Evolutionary conservation across 2,329 filamentous ascomycete species (phyloP), one percentile per base, ranked within the genome.

Genomic region (Apiospora phragmitis): DNA sequence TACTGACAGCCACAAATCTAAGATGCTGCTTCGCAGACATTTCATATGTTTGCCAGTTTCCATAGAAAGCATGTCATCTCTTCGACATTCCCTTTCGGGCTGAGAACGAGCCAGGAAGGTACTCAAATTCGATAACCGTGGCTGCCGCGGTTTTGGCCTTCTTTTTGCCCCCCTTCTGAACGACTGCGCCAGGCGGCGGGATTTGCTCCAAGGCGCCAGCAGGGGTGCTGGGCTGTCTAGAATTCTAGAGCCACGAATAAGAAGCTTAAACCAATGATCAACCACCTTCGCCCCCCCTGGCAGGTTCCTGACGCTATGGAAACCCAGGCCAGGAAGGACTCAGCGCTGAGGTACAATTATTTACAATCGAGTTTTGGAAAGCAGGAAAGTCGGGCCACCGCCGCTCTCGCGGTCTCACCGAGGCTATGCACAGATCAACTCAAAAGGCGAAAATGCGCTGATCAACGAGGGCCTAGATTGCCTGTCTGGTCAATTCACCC

Each of bases 231-330:
- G 24, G 24, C 26, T 59, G 51, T n/a, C 18, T 32, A 35, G 32
- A n/a, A 62, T 29, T n/a, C 18, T 32, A 35, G 32, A n/a, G 38
- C 55, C 18, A 62, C 55, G 55, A 62, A 38, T 62, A 62, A 62
- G 55, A 62, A 62, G 55, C 55, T 62, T 62, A 62, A 62, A 62
- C 55, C 55, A 62, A 62, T 62, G 55, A 62, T 24, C 32, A 62
- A 35, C 29, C 55, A 62, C 38, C 55, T 1, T 24, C 32, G 1
- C 21, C 21, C 16, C 51, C 29, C 55, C 29, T 62, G 55, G 32
- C 32, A 14, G 55, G 51, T 11, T 59, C 51, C 29, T 18, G 51
- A 35, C 29, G 29, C 29, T 59, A 59, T 14, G 29, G 51, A 16
- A 21, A 35, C 16, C 29, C 7, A 59, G 51, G 8, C 29, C 29